A percentile compares a stretch with the other conserved stretches of the same genome.
These are phyloP conservation scores for Ceratocystis diversiconidia DNA, from an alignment of 2,329 filamentous ascomycete genomes.

Conservation along the genomic window DNA sequence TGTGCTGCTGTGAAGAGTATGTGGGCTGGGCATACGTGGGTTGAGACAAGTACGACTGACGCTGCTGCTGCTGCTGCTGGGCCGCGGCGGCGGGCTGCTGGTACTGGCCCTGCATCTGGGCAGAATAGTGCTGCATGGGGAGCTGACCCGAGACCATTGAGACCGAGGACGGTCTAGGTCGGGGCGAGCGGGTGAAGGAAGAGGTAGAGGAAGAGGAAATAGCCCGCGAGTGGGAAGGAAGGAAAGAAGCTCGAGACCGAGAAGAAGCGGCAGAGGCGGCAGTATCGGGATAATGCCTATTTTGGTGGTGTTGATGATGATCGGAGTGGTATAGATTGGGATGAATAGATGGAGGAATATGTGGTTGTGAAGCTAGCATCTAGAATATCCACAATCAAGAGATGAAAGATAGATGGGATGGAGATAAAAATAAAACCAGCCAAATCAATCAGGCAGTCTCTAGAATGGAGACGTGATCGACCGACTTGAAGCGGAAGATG, in stretches of 20 bases:
- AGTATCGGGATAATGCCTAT: conserved; percentile 5
- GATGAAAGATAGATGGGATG: neutral
- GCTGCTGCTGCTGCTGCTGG: conserved; percentile 8
- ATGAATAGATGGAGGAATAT: conserved; percentile 9
- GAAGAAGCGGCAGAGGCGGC: conserved; percentile 7
- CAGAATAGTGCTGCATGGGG: conserved; percentile 11
- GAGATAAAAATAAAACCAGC: neutral
- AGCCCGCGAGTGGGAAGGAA: conserved; percentile 31
- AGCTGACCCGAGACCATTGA: conserved; percentile 16
- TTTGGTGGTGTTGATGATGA: conserved; percentile 7
- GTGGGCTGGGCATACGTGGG: conserved; percentile 5
- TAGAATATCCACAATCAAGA: neutral
- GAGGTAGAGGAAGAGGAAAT: conserved; percentile 41
- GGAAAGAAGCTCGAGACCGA: neutral
- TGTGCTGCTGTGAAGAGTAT: conserved; percentile 15
- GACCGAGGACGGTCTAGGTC: conserved; percentile 4
- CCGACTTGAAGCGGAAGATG: conserved; percentile 6
- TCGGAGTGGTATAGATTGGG: conserved; percentile 6
- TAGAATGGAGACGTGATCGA: neutral
- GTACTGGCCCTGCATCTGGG: conserved; percentile 13
- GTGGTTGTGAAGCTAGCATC: conserved; percentile 17
- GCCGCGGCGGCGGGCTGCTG: conserved; percentile 3
- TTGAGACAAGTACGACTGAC: conserved; percentile 14
- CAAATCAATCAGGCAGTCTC: neutral
- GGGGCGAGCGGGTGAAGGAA: conserved; percentile 23